Evolutionary conservation across 2,329 filamentous ascomycete species (phyloP), one percentile per base, ranked within the genome.

Genomic region (Alternaria panax): DNA sequence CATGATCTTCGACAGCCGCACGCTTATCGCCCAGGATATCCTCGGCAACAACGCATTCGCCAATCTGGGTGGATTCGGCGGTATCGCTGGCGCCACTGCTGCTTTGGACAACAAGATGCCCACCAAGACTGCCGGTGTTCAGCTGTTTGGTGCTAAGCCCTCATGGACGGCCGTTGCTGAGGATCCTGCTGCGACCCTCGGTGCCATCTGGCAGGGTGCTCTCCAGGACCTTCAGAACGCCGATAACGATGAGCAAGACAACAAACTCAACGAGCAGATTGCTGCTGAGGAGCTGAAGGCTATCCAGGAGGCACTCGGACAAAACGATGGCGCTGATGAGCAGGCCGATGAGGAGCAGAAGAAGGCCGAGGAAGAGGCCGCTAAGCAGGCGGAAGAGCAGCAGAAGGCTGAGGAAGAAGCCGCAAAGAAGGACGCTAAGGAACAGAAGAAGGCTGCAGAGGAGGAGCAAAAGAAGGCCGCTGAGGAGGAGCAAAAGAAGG

Each of bases 141-240:
- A 74, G 63, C 66, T 75, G 54, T 66, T 75, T 42, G 72, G 62
- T 42, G 55, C 60, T 2, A 65, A 60, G 59, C 73, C 71, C 14
- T 73, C 73, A 32, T 75, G 72, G 72, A 56, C 60, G 1, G 51
- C 50, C 9, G 57, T 75, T 43, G 70, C 57, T 6, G 65, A 65
- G 34, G 73, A 75, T 46, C 72, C 73, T 9, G 73, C 73, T 60
- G 68, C 67, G 4, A 69, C 64, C 2, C 62, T 73, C 36, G 73
- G 67, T 16, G 68, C 57, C 11, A 63, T 69, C 57, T 75, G 72
- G 73, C 62, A 71, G 45, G 54, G 48, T 9, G 71, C 69, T 47
- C 53, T 75, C 5, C 20, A 71, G 63, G 72, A 74, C 20, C 54
- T 70, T 24, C 68, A 74, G 63, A 65, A 61, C 18, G 55, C 54